Evolutionary conservation across 1,139 yeast genomes (phyloP).

Genomic region (Pichia sp.): DNA sequence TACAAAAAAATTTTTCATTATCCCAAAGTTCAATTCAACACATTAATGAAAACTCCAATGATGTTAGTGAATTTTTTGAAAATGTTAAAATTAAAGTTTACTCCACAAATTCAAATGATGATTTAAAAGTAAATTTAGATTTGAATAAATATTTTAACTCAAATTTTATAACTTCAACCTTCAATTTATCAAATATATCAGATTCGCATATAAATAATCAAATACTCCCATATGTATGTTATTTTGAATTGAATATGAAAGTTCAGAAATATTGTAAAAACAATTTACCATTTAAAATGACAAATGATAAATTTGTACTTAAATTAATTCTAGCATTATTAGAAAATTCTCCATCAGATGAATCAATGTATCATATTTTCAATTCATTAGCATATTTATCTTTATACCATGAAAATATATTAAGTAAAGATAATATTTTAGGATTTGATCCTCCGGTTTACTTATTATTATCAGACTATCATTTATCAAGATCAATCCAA

Average conservation of each 20-base stretch:
- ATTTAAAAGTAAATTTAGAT: not conserved
- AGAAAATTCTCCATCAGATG: conserved; percentile 10
- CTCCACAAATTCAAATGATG: not conserved
- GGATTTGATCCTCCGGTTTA: conserved; percentile 13
- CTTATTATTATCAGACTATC: conserved; percentile 16
- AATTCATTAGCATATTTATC: conserved; percentile 12
- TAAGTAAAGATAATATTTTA: conserved; percentile 3
- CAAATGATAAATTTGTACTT: conserved; percentile 3
- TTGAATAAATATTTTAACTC: conserved; percentile 1
- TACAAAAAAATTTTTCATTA: not conserved
- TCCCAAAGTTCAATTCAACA: not conserved
- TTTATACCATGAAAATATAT: conserved; percentile 11
- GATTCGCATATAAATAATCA: conserved; percentile 1
- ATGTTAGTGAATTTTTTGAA: not conserved
- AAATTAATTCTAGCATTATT: conserved; percentile 4
- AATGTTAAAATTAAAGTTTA: not conserved
- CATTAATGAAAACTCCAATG: not conserved
- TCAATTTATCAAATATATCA: conserved; percentile 9
- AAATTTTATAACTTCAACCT: conserved; percentile 18
- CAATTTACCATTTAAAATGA: conserved; percentile 18
- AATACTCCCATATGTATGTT: conserved; percentile 18
- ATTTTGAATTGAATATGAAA: conserved; percentile 13
- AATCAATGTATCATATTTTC: conserved; percentile 14
- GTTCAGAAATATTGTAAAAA: conserved; percentile 12
- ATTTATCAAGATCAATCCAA: conserved; percentile 14